A percentile compares a stretch with the other conserved stretches of the same genome.
Conservation (phyloP, 805 yeast genomes). For the Pichia scutulata region DNA sequence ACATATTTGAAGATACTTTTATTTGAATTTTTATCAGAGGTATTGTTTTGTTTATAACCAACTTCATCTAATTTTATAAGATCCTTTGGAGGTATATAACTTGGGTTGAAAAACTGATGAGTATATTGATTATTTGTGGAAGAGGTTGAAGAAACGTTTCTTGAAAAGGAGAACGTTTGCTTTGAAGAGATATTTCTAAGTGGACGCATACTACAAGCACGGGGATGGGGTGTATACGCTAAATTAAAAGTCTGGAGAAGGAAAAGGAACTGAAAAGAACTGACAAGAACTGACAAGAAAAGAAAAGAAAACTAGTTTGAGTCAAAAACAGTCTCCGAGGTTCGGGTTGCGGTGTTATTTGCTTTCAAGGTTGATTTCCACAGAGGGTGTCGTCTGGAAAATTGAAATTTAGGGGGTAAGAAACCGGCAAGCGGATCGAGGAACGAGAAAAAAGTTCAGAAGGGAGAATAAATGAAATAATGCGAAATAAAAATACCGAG, state of each 20-base stretch:
- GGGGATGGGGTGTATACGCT: neutral
- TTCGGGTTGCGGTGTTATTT: too few species aligned
- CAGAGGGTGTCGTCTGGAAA: too few species aligned
- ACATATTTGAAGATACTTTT: constrained; percentile 16
- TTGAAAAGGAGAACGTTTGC: constrained; percentile 14
- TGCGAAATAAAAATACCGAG: too few species aligned
- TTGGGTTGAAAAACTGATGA: constrained; percentile 31
- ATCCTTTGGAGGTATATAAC: constrained; percentile 26
- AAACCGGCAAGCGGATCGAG: too few species aligned
- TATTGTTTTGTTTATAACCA: constrained; percentile 14
- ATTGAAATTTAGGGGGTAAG: too few species aligned
- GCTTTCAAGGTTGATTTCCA: too few species aligned
- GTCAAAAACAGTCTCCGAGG: too few species aligned
- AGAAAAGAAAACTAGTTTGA: neutral
- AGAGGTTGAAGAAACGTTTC: constrained; percentile 11
- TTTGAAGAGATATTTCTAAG: constrained; percentile 17
- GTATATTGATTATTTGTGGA: constrained; percentile 10
- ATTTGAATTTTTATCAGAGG: constrained; percentile 14
- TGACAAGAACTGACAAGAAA: neutral
- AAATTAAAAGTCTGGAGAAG: neutral
- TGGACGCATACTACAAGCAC: constrained; percentile 24
- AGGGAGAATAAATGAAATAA: too few species aligned
- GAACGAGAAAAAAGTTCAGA: too few species aligned
- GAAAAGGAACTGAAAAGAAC: neutral
- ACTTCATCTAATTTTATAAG: constrained; percentile 24